Evolutionary conservation across 2,329 filamentous ascomycete species (phyloP), one percentile per base, ranked within the genome.

Genomic region (Epichloe aotearoae): DNA sequence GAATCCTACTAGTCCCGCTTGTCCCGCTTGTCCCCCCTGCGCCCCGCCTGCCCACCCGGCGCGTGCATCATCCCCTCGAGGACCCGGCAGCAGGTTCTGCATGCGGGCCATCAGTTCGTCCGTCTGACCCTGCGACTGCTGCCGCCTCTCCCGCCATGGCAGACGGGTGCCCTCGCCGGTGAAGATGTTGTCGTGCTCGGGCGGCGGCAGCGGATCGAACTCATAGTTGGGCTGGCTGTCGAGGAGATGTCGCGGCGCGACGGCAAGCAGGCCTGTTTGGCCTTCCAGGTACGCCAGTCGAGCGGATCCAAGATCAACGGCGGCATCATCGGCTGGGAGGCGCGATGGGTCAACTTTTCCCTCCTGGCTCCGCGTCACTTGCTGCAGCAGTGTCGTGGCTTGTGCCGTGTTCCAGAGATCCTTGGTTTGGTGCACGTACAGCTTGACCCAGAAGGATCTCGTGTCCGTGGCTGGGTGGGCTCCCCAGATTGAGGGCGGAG

Each of bases 381-480:
- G 81, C 33, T 83, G 75, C 2, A 96, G 76, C 7, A 95, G 68
- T 4, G 73, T 69, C 3, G 76, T 82, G 14, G 79, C 80, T 59
- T 88, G 83, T 1, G 85, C 76, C 4, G 83, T 88, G 62, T 89
- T 89, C 90, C 90, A 96, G 3, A 95, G 70, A 58, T 91, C 86
- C 61, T 89, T 91, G 4, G 85, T 77, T 43, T 85, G 80, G 51
- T 80, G 74, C 30, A 88, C 75, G 62, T 95, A 95, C 2, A 95
- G 74, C 59, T 85, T 80, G 4, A 82, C 80, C 59, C 88, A 79
- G 38, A 95, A 76, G 50, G 79, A 74, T 19, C 64, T 61, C 56
- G 88, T 78, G 44, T 81, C 74, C 12, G 77, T 72, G 33, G 80
- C 77, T 1, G 82, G 79, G 59, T 80, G 75, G 54, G 83, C 77